Percentiles rank a stretch among this genome's conserved stretches.
Conservation (phyloP, 257 asterid genomes). For the Solanum pinnatisectum region DNA sequence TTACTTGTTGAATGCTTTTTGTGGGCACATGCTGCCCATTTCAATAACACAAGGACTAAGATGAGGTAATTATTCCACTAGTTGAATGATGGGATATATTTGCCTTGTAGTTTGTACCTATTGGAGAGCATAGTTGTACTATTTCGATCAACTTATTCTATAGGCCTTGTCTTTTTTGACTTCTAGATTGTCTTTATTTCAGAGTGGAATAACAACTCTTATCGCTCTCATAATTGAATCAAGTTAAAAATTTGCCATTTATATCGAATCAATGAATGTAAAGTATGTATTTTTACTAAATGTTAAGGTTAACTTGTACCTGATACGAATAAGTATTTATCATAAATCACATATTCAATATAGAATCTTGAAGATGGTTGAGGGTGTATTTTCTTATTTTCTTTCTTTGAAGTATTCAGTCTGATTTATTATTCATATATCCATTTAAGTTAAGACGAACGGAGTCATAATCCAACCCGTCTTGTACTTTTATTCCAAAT, state of each 20-base stretch:
- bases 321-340: neutral
- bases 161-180: neutral
- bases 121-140: neutral
- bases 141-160: neutral
- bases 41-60: neutral
- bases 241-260: neutral
- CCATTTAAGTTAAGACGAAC: neutral
- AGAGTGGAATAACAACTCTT: neutral
- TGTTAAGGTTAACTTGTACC: neutral
- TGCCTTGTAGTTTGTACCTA: slow-evolving; percentile 2
- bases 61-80: slow-evolving; percentile 2
- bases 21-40: neutral
- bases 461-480: neutral
- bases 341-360: neutral
- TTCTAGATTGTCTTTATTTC: neutral
- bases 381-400: neutral
- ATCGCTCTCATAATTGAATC: neutral
- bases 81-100: neutral
- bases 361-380: neutral
- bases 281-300: neutral
- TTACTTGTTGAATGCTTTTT: neutral
- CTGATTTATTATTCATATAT: neutral
- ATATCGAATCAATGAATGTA: neutral
- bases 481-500: neutral
- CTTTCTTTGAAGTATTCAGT: neutral